Evolutionary conservation across 1,139 yeast genomes (phyloP).

Genomic region (Geotrichum phurueaensis): DNA sequence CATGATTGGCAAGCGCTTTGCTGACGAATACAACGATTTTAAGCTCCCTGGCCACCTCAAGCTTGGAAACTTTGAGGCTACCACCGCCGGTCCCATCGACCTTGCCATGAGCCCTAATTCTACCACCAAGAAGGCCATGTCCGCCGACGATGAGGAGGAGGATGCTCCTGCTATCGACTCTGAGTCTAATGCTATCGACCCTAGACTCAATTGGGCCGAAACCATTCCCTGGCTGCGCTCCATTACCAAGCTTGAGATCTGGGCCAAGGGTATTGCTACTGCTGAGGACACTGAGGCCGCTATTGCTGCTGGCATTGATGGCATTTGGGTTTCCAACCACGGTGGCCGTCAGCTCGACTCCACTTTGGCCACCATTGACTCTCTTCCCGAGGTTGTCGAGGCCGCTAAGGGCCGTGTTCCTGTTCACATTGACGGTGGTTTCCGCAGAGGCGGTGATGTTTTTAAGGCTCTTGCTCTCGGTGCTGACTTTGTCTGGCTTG

Average conservation of each 20-base stretch:
- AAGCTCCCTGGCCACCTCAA: constrained; percentile 36
- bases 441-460: constrained; percentile 62
- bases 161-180: constrained; percentile 18
- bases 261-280: constrained; percentile 50
- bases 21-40: constrained; percentile 46
- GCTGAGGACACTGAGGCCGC: constrained; percentile 50
- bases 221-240: constrained; percentile 41
- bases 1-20: constrained; percentile 57
- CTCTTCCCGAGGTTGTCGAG: constrained; percentile 55
- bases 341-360: constrained; percentile 68
- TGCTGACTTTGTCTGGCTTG: constrained; percentile 66
- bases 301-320: constrained; percentile 50
- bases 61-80: constrained; percentile 32
- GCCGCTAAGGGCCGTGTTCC: constrained; percentile 46
- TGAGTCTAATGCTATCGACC: constrained; percentile 53
- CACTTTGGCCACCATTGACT: constrained; percentile 56
- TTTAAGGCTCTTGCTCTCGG: constrained; percentile 65
- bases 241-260: constrained; percentile 35
- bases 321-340: constrained; percentile 60
- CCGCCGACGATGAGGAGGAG: constrained; percentile 2
- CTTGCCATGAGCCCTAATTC: constrained; percentile 30
- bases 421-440: constrained; percentile 61
- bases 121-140: constrained; percentile 17
- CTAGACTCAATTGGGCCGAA: constrained; percentile 57
- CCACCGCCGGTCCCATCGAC: constrained; percentile 28